A percentile compares a stretch with the other conserved stretches of the same genome.
Evolutionary conservation across 2,329 filamentous ascomycete species (phyloP).

Genomic region (Microdochium trichocladiopsis): DNA sequence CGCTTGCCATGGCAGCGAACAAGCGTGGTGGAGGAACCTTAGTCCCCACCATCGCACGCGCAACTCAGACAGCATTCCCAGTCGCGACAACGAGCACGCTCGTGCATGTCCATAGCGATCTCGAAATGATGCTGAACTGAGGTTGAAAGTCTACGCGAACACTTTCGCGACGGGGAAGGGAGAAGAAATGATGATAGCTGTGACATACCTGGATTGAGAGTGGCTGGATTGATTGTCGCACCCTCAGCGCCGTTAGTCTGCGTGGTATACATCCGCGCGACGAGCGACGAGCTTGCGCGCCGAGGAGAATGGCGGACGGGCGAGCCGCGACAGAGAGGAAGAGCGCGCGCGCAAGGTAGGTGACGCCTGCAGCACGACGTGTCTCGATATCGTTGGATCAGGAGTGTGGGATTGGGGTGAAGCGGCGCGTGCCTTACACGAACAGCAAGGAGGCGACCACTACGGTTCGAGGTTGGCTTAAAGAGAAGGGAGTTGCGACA

Average conservation of each 20-base stretch:
- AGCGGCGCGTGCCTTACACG: conserved; percentile 24
- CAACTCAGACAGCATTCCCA: not conserved
- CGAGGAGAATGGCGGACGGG: conserved; percentile 10
- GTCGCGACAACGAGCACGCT: not conserved
- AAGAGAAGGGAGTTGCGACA: conserved; percentile 22
- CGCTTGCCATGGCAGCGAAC: not conserved
- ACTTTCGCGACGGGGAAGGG: conserved; percentile 4
- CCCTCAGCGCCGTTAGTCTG: conserved; percentile 71
- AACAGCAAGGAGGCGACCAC: conserved; percentile 18
- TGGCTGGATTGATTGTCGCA: conserved; percentile 87
- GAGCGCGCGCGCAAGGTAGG: conserved; percentile 24
- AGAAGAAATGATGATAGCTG: conserved; percentile 14
- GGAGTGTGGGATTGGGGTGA: conserved; percentile 12
- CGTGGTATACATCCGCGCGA: conserved; percentile 50
- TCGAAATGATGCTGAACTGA: not conserved
- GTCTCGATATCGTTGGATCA: conserved; percentile 51
- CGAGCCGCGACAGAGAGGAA: not conserved
- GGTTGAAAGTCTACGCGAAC: conserved; percentile 7
- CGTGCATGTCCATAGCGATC: not conserved
- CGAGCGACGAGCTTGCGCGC: conserved; percentile 32
- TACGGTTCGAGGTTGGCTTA: not conserved
- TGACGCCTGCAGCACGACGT: conserved; percentile 47
- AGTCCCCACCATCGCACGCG: not conserved
- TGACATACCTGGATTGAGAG: conserved; percentile 69
- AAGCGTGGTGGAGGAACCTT: not conserved